Conservation (phyloP, 2,329 filamentous ascomycete genomes). For the Penicillium sp. region DNA sequence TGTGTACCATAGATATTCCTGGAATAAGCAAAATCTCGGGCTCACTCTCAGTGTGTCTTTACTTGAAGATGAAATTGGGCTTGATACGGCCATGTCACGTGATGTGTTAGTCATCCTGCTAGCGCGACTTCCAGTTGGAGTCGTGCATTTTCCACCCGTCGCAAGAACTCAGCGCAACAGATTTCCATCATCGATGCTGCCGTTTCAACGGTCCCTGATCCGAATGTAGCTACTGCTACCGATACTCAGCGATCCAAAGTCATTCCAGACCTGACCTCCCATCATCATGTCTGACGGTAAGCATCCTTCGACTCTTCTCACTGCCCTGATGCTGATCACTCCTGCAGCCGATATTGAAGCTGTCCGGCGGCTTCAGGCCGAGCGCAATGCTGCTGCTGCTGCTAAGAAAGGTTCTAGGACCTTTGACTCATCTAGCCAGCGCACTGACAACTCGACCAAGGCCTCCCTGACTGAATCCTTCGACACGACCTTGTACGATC, state of each 20-base stretch:
- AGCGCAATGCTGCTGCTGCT: conserved; percentile 81
- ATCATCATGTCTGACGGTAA: conserved; percentile 50
- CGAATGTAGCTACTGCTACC: conserved; percentile 39
- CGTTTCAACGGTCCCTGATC: conserved; percentile 35
- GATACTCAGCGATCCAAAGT: conserved; percentile 30
- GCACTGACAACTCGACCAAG: conserved; percentile 82
- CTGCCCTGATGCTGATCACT: conserved; percentile 26
- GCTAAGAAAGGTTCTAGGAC: conserved; percentile 79
- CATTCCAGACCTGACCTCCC: conserved; percentile 28
- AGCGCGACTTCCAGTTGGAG: conserved; percentile 23
- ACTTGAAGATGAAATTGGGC: background rate
- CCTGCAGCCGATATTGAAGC: conserved; percentile 75
- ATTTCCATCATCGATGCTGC: conserved; percentile 29
- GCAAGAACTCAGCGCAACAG: conserved; percentile 25
- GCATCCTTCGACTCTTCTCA: conserved; percentile 21
- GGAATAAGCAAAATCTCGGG: too few species aligned
- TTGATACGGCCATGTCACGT: conserved; percentile 11
- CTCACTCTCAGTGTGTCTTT: background rate
- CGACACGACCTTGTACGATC: conserved; percentile 85
- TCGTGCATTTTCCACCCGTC: conserved; percentile 28
- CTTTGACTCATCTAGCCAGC: conserved; percentile 77
- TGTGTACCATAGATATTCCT: too few species aligned
- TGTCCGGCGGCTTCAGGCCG: conserved; percentile 84
- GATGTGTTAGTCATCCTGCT: conserved; percentile 21
- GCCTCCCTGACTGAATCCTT: conserved; percentile 84